Percentiles rank a stretch among this genome's conserved stretches.
These are phyloP conservation scores for Globisporangium irregulare DNA, from an alignment of 352 stramenopile genomes.

Conservation along the genomic window DNA sequence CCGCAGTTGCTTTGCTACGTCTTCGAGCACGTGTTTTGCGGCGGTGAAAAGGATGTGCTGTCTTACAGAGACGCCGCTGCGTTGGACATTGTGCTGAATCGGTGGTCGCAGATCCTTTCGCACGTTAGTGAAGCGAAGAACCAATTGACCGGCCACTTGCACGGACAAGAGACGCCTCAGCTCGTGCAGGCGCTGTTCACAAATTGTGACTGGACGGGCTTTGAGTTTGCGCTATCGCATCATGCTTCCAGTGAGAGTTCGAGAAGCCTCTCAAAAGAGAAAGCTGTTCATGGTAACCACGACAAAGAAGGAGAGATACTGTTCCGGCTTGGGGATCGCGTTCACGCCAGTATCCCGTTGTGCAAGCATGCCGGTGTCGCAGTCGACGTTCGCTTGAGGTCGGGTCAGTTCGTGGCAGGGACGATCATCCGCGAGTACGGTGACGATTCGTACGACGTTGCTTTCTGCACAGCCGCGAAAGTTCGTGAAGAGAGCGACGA, in stretches of 20 bases:
- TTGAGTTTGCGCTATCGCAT: constrained; percentile 32
- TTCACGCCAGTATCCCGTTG: constrained; percentile 32
- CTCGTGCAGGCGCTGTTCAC: constrained; percentile 52
- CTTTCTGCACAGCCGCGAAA: constrained; percentile 36
- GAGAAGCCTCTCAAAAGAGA: not conserved
- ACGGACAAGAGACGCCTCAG: constrained; percentile 58
- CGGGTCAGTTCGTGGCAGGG: constrained; percentile 34
- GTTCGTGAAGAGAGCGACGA: constrained; percentile 34
- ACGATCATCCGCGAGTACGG: constrained; percentile 45
- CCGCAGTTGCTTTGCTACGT: constrained; percentile 61
- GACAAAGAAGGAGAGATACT: constrained; percentile 17
- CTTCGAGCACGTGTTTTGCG: constrained; percentile 48
- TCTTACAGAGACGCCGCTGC: constrained; percentile 43
- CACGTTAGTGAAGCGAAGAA: constrained; percentile 55
- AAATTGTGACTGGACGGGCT: constrained; percentile 67
- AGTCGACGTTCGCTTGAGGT: constrained; percentile 39
- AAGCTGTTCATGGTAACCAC: not conserved
- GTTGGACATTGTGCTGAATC: constrained; percentile 45
- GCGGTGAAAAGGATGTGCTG: constrained; percentile 50
- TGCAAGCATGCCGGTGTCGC: constrained; percentile 43
- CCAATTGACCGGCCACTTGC: constrained; percentile 54
- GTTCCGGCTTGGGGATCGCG: constrained; percentile 24
- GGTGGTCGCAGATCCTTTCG: constrained; percentile 50
- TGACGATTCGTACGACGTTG: constrained; percentile 38
- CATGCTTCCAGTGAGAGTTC: not conserved